phyloP scores from a whole-genome alignment of 2,329 filamentous ascomycete species.

The Trichothecium roseum region DNA sequence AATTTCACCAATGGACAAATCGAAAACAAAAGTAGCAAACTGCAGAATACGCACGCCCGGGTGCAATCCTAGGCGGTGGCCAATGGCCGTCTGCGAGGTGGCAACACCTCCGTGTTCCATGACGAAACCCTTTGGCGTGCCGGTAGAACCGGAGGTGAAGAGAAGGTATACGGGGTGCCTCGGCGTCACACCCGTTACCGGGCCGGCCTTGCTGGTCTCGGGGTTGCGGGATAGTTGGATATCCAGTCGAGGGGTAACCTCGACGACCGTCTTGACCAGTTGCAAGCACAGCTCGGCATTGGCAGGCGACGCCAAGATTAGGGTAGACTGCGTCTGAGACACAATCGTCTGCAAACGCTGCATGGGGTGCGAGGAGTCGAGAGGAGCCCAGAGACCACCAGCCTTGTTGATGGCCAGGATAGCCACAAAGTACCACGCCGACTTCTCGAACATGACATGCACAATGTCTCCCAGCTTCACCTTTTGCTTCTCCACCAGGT shows the following conservation, averaged over 20 bases:
- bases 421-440: not conserved
- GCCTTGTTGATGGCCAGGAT: conserved; percentile 8
- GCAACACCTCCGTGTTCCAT: conserved; percentile 8
- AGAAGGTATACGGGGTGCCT: conserved; percentile 8
- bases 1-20: conserved; percentile 3
- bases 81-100: not conserved
- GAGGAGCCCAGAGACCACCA: conserved; percentile 7
- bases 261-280: not conserved
- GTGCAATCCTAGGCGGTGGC: not conserved
- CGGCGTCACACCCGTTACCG: not conserved
- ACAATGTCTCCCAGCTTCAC: conserved; percentile 11
- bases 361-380: conserved; percentile 5
- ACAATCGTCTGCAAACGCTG: conserved; percentile 1
- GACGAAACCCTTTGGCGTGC: conserved; percentile 12
- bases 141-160: conserved; percentile 14
- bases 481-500: conserved; percentile 7
- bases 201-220: not conserved
- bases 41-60: conserved; percentile 2
- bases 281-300: not conserved
- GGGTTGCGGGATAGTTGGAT: conserved; percentile 1
- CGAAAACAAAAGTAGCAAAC: conserved; percentile 4
- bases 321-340: not conserved
- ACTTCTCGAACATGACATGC: conserved; percentile 1
- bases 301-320: not conserved
- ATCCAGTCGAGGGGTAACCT: not conserved